Base-by-base conservation (phyloP, 805 yeast genomes). In the Lipomyces anomalus region DNA sequence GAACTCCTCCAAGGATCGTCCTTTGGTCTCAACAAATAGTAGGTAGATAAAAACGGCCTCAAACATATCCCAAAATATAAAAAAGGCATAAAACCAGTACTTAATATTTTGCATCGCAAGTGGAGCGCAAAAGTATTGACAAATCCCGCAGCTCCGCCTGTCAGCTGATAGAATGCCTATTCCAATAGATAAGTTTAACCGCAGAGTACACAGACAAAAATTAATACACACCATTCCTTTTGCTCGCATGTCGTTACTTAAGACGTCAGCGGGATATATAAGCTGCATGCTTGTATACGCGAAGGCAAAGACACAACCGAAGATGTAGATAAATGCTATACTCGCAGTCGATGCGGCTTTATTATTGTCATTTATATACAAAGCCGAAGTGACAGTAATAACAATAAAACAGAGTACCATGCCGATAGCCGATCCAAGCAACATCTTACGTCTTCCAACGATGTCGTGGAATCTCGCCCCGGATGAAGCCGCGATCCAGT, bases 101-200 rank as follows among this genome's bases (percentile, higher is more conserved):
- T 17, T 6, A 11, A 78, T 67, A 55, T 70, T 46, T 62, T 69
- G 56, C 61, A 74, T 65, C 61, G 82, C 72, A 4, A 65, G 57
- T 5, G 68, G 65, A 38, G 62, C n/a, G n/a, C n/a, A 64, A 9
- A 63, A 62, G 40, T 62, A 67, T 42, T 66, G 62, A 47, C 62
- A 61, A 46, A 62, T 60, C 22, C 43, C 47, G 9, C 49, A n/a
- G n/a, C n/a, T n/a, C n/a, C n/a, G n/a, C n/a, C n/a, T n/a, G n/a
- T n/a, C n/a, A n/a, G n/a, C n/a, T n/a, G n/a, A n/a, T n/a, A n/a
- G n/a, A n/a, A n/a, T n/a, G n/a, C n/a, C n/a, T n/a, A n/a, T 26
- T 9, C 11, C 84, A 35, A 80, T 13, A 18, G 11, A 60, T 37
- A 34, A 50, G 55, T 47, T 53, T 63, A 37, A 68, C 41, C 35